Conservation (phyloP, 495 filamentous ascomycete genomes). For the Aspergillus bertholletiae region DNA sequence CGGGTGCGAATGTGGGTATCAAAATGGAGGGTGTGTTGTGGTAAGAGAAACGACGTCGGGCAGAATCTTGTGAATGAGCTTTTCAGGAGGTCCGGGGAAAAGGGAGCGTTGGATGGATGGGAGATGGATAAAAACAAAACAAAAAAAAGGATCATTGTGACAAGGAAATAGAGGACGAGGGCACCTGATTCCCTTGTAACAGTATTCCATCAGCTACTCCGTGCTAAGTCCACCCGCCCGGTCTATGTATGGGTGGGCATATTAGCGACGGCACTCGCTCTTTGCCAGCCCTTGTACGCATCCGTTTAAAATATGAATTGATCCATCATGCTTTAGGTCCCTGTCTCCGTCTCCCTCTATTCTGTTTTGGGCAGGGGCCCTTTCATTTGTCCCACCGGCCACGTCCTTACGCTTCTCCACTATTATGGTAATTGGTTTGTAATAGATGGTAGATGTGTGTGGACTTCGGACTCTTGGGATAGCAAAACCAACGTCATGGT, state of each 20-base stretch:
- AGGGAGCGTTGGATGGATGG: too few species aligned
- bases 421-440: constrained; percentile 9
- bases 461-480: neutral
- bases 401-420: constrained; percentile 20
- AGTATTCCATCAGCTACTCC: constrained; percentile 4
- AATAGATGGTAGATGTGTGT: constrained; percentile 3
- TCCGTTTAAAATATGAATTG: neutral
- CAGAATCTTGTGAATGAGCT: neutral
- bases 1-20: too few species aligned
- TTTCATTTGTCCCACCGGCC: constrained; percentile 20
- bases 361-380: constrained; percentile 2
- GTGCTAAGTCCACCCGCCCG: constrained; percentile 17
- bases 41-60: neutral
- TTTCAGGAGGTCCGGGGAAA: too few species aligned
- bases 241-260: constrained; percentile 23
- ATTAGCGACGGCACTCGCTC: constrained; percentile 5
- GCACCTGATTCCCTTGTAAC: constrained; percentile 34
- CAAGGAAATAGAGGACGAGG: constrained; percentile 16
- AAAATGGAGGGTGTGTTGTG: too few species aligned
- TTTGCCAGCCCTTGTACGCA: constrained; percentile 11
- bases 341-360: neutral
- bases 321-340: neutral
- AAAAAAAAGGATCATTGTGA: constrained; percentile 11
- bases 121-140: constrained; percentile 7
- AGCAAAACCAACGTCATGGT: neutral